Conservation (phyloP, 768 basidiomycete genomes). For the Austroboletus eburneus region DNA sequence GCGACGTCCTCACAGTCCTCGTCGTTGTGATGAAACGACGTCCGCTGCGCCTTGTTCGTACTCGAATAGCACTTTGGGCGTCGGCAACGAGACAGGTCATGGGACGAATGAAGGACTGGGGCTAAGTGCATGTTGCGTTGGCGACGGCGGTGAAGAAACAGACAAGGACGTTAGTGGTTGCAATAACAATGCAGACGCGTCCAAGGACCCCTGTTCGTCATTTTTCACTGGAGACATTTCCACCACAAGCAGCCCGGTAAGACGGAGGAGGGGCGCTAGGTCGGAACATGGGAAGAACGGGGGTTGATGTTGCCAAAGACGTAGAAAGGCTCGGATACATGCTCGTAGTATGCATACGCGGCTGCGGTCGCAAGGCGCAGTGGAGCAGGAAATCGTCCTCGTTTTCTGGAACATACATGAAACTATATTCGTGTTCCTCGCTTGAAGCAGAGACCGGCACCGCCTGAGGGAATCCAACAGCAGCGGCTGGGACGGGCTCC, state of each 20-base stretch:
- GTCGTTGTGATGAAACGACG: slow-evolving; percentile 14
- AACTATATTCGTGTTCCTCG: not conserved
- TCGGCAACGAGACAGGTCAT: slow-evolving; percentile 23
- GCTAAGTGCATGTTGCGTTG: slow-evolving; percentile 11
- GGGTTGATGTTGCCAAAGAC: slow-evolving; percentile 2
- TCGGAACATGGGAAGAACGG: slow-evolving; percentile 20
- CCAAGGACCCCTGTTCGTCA: slow-evolving; percentile 9
- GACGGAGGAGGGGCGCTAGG: slow-evolving; percentile 26
- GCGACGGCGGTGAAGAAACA: slow-evolving; percentile 9
- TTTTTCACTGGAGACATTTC: not conserved
- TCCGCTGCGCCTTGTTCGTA: slow-evolving; percentile 11
- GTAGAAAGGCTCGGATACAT: slow-evolving; percentile 20
- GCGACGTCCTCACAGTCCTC: slow-evolving; percentile 29
- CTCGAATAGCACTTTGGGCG: not conserved
- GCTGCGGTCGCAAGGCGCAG: slow-evolving; percentile 12
- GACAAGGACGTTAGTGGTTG: slow-evolving; percentile 23
- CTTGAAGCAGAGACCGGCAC: not conserved
- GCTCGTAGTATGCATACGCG: slow-evolving; percentile 29
- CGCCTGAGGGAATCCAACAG: slow-evolving; percentile 22
- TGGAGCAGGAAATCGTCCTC: slow-evolving; percentile 25
- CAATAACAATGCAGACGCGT: slow-evolving; percentile 26
- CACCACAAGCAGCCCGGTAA: slow-evolving; percentile 15
- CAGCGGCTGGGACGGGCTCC: slow-evolving; percentile 6
- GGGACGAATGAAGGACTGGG: slow-evolving; percentile 12
- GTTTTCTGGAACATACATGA: slow-evolving; percentile 4